Percentiles rank a stretch among this genome's conserved stretches.
Conservation (phyloP, 208 protist species). For the Wallacemonas rigidus region DNA sequence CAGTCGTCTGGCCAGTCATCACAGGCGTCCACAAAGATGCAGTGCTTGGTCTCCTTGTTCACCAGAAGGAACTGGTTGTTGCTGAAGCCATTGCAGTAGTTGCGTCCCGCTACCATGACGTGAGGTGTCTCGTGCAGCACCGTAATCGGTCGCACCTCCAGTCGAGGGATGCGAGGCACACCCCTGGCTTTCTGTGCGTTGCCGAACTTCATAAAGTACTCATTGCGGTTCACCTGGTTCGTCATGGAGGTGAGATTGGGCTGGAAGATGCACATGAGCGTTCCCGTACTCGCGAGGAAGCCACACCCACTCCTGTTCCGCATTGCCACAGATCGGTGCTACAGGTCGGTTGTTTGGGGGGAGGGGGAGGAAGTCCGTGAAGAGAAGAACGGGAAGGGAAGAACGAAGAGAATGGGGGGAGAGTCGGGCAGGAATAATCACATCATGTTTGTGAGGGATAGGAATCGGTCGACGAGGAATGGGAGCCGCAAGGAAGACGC, state of each 20-base stretch:
- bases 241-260: slow-evolving; percentile 85
- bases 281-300: background rate
- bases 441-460: no score
- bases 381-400: background rate
- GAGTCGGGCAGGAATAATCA: no score
- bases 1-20: slow-evolving; percentile 93
- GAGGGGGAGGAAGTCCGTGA: background rate
- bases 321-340: background rate
- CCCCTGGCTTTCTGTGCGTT: slow-evolving; percentile 42
- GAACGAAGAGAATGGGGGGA: background rate
- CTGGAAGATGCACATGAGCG: slow-evolving; percentile 50
- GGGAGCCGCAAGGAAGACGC: no score
- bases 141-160: slow-evolving; percentile 68
- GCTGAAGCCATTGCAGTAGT: slow-evolving; percentile 81
- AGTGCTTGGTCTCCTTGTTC: slow-evolving; percentile 63
- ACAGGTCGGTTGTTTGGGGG: no score
- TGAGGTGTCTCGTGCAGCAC: slow-evolving; percentile 84
- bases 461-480: no score
- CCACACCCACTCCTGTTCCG: background rate
- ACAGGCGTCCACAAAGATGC: slow-evolving; percentile 83
- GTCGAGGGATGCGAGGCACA: slow-evolving; percentile 70
- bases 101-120: slow-evolving; percentile 74
- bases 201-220: slow-evolving; percentile 74
- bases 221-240: slow-evolving; percentile 75
- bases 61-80: slow-evolving; percentile 88